phyloP scores from a whole-genome alignment of 108 stramenopile species.

The Aurantiochytrium sp. region DNA sequence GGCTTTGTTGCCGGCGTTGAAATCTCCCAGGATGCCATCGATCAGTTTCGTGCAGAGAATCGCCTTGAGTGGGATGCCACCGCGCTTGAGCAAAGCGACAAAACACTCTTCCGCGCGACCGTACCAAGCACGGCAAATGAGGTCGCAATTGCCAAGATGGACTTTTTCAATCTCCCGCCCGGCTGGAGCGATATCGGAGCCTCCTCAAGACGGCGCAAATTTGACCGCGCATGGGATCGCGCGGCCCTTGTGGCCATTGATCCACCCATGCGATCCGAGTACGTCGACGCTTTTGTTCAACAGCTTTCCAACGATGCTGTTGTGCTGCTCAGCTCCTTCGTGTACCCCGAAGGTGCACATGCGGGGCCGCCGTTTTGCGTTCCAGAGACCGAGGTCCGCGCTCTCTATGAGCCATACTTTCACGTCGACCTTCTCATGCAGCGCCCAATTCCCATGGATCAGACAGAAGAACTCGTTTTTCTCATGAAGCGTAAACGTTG shows the following conservation, averaged over 20 bases:
- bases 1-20: background rate
- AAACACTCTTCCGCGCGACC: background rate
- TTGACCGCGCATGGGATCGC: background rate
- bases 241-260: background rate
- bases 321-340: background rate
- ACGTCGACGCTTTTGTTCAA: background rate
- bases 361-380: background rate
- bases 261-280: background rate
- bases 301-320: background rate
- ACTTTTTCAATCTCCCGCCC: background rate
- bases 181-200: background rate
- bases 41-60: background rate
- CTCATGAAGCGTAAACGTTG: background rate
- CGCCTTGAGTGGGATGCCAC: background rate
- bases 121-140: background rate
- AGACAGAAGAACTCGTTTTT: background rate
- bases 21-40: background rate
- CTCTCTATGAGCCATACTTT: background rate
- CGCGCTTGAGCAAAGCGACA: background rate
- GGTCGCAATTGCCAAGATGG: background rate
- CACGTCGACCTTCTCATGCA: background rate
- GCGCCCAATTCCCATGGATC: background rate
- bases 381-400: background rate
- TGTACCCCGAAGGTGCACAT: background rate
- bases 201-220: background rate